Evolutionary conservation across 2,329 filamentous ascomycete species (phyloP).

Genomic region (Fusarium pseudonygamai): DNA sequence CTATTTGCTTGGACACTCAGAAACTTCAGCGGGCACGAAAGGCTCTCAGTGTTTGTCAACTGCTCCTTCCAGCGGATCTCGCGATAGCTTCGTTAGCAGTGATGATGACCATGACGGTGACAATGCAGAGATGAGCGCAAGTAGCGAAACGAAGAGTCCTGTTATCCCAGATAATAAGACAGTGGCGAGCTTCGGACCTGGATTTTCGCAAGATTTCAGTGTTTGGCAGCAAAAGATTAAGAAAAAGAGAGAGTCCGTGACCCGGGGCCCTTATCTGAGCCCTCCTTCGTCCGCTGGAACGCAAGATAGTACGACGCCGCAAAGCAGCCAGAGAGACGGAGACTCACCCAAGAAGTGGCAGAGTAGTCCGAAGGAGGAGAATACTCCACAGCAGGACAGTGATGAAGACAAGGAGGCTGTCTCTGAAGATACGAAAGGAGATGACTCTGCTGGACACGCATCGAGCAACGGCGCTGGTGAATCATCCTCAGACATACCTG

Average conservation of each 20-base stretch:
- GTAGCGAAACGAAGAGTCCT: neutral
- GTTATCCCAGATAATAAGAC: neutral
- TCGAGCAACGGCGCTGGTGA: neutral
- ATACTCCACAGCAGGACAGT: neutral
- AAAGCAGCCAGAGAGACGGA: neutral
- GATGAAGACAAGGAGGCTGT: neutral
- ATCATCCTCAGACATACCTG: neutral
- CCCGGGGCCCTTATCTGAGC: neutral
- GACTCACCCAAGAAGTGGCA: neutral
- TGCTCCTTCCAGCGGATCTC: neutral
- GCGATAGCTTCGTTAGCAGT: neutral
- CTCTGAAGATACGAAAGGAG: neutral
- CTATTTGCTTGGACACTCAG: neutral
- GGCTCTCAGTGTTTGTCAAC: neutral
- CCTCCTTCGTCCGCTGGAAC: neutral
- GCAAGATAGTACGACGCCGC: neutral
- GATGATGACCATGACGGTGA: neutral
- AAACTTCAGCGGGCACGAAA: neutral
- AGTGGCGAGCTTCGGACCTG: neutral
- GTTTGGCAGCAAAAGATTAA: neutral
- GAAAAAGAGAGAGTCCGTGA: neutral
- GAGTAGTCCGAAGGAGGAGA: neutral
- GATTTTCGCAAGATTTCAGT: neutral
- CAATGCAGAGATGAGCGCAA: neutral
- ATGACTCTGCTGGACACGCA: neutral